A percentile compares a stretch with the other conserved stretches of the same genome.
Conservation (phyloP, 2,329 filamentous ascomycete genomes). For the Beauveria rudraprayagi region DNA sequence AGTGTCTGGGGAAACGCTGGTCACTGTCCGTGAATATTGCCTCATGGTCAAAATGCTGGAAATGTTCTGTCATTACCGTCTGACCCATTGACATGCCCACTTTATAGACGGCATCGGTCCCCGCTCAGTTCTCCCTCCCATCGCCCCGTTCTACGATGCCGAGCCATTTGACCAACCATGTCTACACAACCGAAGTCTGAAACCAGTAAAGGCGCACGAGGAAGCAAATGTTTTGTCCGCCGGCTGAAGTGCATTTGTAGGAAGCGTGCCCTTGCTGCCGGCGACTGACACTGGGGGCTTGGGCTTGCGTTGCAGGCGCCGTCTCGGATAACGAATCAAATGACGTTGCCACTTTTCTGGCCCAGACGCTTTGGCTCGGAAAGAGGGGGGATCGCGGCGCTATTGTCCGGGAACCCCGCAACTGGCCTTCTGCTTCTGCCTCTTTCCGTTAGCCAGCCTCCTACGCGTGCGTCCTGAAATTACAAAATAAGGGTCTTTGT, state of each 20-base stretch:
- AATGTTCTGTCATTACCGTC: neutral
- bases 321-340: neutral
- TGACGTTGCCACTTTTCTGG: slow-evolving; percentile 1
- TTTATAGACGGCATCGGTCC: neutral
- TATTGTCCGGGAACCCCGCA: slow-evolving; percentile 5
- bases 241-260: too few relatives aligned
- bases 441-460: neutral
- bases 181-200: neutral
- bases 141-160: neutral
- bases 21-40: too few relatives aligned
- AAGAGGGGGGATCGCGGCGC: slow-evolving; percentile 1
- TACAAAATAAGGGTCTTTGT: too few relatives aligned
- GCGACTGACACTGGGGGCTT: neutral
- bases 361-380: neutral
- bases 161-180: neutral
- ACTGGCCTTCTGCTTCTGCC: neutral
- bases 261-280: neutral
- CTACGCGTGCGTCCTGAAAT: neutral
- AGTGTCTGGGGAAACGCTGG: neutral
- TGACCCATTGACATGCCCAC: neutral
- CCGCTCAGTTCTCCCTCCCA: neutral
- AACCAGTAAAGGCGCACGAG: neutral
- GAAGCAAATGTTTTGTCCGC: too few relatives aligned
- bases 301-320: neutral
- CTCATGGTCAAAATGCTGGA: neutral